Evolutionary conservation across 345 rosid genomes (phyloP).

Genomic region (Tarenaya hassleriana): DNA sequence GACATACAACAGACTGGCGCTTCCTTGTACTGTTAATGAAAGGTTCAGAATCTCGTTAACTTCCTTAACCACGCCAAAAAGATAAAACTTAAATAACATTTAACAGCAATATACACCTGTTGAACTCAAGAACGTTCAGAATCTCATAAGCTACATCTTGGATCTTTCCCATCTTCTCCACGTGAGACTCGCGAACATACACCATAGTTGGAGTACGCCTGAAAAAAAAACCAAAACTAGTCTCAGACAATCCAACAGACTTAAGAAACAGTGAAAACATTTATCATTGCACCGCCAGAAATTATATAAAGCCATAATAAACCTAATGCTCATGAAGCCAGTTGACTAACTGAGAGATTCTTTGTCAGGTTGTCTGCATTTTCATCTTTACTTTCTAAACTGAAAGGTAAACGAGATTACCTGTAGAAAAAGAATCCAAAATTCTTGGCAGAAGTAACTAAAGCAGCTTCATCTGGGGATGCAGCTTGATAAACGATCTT

Average conservation of each 20-base stretch:
- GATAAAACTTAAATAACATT: conserved; percentile 13
- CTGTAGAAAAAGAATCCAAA: conserved; percentile 98
- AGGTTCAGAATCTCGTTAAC: conserved; percentile 11
- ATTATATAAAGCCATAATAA: not conserved
- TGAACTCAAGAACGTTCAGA: conserved; percentile 94
- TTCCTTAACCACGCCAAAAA: conserved; percentile 14
- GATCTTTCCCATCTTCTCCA: conserved; percentile 87
- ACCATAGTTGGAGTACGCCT: conserved; percentile 95
- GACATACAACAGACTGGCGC: conserved; percentile 99
- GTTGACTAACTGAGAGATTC: conserved; percentile 16
- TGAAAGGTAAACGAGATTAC: conserved; percentile 29
- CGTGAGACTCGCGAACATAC: conserved; percentile 95
- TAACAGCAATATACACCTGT: conserved; percentile 53
- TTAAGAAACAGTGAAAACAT: conserved; percentile 14
- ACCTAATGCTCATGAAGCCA: conserved; percentile 7
- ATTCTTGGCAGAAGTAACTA: conserved; percentile 94
- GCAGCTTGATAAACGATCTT: conserved; percentile 96
- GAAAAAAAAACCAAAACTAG: conserved; percentile 26
- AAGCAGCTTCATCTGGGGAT: conserved; percentile 98
- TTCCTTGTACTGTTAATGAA: conserved; percentile 76
- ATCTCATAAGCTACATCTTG: conserved; percentile 87
- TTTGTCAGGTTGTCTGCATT: conserved; percentile 7
- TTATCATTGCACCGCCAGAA: not conserved
- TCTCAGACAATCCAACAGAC: conserved; percentile 22
- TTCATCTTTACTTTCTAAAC: conserved; percentile 10